These are phyloP conservation scores for Tolypocladium pustulatum DNA, from an alignment of 2,329 filamentous ascomycete species.

Conservation along the genomic window DNA sequence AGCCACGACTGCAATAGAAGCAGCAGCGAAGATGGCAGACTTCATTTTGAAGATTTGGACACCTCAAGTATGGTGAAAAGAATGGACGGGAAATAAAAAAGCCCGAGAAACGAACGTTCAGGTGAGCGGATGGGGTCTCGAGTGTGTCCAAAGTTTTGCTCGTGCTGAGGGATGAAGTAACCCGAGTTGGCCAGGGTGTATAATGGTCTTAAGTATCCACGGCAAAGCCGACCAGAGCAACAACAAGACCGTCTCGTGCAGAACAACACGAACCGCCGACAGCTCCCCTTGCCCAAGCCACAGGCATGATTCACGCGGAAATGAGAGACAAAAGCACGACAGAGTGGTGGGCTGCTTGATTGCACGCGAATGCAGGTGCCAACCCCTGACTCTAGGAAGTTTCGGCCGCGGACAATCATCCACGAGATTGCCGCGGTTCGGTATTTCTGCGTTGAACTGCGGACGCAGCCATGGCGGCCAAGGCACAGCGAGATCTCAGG, in stretches of 20 bases:
- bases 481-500: not conserved
- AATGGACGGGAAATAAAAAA: slow-evolving; percentile 10
- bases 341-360: not conserved
- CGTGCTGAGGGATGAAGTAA: slow-evolving; percentile 3
- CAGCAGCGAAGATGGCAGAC: slow-evolving; percentile 11
- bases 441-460: not conserved
- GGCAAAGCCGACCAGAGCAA: not conserved
- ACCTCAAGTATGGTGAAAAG: slow-evolving; percentile 5
- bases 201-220: slow-evolving; percentile 10
- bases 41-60: slow-evolving; percentile 10
- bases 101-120: slow-evolving; percentile 9
- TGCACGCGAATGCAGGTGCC: not conserved
- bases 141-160: slow-evolving; percentile 4
- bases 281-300: not conserved
- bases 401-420: not conserved
- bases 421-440: not conserved
- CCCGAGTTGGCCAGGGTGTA: slow-evolving; percentile 3
- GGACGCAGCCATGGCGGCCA: not conserved
- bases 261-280: not conserved
- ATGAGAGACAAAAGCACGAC: slow-evolving; percentile 7
- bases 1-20: slow-evolving; percentile 6
- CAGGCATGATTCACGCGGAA: slow-evolving; percentile 6
- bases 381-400: slow-evolving; percentile 1
- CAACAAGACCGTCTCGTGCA: not conserved
- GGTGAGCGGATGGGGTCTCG: slow-evolving; percentile 4